A percentile compares a stretch with the other conserved stretches of the same genome.
phyloP scores from a whole-genome alignment of 1,284 basidiomycete genomes.

The Wolfiporia cocos region DNA sequence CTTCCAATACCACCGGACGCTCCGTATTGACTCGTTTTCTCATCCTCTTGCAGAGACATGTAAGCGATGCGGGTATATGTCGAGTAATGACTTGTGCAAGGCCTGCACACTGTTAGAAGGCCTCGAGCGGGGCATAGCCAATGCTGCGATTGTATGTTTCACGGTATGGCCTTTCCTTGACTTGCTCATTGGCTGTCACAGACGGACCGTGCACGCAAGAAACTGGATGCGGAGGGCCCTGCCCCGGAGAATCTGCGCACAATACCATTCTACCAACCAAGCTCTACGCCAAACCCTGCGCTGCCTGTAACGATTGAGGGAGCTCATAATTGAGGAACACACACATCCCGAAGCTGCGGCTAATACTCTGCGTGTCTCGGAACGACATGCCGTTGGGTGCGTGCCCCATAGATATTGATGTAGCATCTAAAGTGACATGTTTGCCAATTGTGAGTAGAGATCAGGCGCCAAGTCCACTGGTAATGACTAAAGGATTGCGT shows the following conservation, averaged over 20 bases:
- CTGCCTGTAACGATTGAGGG: neutral
- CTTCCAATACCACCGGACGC: neutral
- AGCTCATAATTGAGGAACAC: no score
- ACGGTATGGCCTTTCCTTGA: no score
- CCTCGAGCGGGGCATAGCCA: conserved; percentile 78
- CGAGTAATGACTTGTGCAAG: conserved; percentile 89
- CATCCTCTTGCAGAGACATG: conserved; percentile 72
- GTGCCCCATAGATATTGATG: no score
- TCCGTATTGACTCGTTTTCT: neutral
- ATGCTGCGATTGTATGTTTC: conserved; percentile 56
- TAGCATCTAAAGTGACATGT: no score
- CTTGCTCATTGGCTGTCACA: conserved; percentile 17
- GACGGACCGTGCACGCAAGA: conserved; percentile 63
- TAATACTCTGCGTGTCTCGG: no score
- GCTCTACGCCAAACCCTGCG: neutral
- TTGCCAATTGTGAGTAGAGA: no score
- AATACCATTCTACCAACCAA: conserved; percentile 54
- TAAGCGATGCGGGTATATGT: conserved; percentile 87
- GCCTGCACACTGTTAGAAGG: conserved; percentile 89
- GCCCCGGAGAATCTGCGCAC: conserved; percentile 54
- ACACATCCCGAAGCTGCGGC: no score
- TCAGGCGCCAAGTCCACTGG: no score
- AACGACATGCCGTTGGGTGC: no score
- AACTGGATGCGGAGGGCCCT: conserved; percentile 53
- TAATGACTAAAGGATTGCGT: no score